Conservation (phyloP, 1,284 basidiomycete genomes). For the Moesziomyces globuligerus region DNA sequence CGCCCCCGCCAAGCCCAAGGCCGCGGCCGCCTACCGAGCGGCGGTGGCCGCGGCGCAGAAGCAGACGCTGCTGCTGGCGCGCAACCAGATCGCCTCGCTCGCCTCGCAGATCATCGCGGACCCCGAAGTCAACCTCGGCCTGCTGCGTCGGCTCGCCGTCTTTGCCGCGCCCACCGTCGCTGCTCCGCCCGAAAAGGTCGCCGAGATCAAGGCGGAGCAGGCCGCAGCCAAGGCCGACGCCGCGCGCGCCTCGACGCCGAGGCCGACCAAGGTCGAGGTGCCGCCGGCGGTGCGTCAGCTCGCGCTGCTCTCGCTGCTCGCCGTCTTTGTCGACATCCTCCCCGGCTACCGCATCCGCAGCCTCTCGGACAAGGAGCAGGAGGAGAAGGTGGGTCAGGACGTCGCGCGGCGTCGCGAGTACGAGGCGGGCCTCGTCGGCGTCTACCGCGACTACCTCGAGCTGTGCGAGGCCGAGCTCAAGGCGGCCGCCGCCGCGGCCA, state of each 20-base stretch:
- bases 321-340: constrained; percentile 94
- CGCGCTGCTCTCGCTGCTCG: constrained; percentile 87
- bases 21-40: constrained; percentile 10
- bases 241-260: constrained; percentile 34
- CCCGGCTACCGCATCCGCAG: constrained; percentile 82
- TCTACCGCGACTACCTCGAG: constrained; percentile 89
- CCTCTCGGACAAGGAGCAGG: constrained; percentile 87
- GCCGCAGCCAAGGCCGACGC: constrained; percentile 68
- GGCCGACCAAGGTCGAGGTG: constrained; percentile 70
- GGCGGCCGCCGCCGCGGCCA: constrained; percentile 69
- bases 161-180: constrained; percentile 24
- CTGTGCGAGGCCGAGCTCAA: constrained; percentile 84
- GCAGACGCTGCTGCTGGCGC: constrained; percentile 44
- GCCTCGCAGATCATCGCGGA: constrained; percentile 61
- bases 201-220: constrained; percentile 27
- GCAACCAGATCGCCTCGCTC: constrained; percentile 65
- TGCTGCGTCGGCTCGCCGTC: constrained; percentile 59
- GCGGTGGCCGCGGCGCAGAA: constrained; percentile 7
- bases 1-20: constrained; percentile 11
- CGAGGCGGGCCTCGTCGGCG: constrained; percentile 91
- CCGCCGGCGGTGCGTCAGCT: constrained; percentile 85
- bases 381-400: constrained; percentile 93
- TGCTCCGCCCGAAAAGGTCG: constrained; percentile 46
- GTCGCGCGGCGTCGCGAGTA: constrained; percentile 90
- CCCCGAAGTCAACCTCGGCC: constrained; percentile 61